Evolutionary conservation across 2,329 filamentous ascomycete genomes (phyloP).

Genomic region (Coniochaeta sp.): DNA sequence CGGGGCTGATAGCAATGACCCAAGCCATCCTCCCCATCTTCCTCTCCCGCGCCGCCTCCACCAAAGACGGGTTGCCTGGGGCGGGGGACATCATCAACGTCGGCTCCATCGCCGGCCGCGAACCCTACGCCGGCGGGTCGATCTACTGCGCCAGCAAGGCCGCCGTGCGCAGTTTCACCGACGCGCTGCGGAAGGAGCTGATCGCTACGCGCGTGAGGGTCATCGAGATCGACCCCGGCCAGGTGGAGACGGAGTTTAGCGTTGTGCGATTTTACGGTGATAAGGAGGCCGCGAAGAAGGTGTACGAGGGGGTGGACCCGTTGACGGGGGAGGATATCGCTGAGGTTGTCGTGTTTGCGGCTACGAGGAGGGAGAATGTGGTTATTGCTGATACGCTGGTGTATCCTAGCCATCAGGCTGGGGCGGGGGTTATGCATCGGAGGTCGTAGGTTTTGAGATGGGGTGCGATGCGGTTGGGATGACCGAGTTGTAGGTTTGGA

Average conservation of each 20-base stretch:
- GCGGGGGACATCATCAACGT: conserved; percentile 92
- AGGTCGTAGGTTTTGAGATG: conserved; percentile 12
- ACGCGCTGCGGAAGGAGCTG: conserved; percentile 74
- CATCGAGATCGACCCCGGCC: conserved; percentile 85
- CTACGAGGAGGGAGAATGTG: conserved; percentile 79
- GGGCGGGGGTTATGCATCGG: conserved; percentile 23
- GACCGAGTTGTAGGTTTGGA: no score
- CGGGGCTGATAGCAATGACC: conserved; percentile 92
- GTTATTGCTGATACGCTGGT: conserved; percentile 82
- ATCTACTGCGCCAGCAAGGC: conserved; percentile 95
- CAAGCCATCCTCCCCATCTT: conserved; percentile 82
- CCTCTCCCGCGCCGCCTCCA: conserved; percentile 57
- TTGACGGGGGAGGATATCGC: conserved; percentile 87
- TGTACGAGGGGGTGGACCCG: conserved; percentile 79
- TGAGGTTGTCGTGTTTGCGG: conserved; percentile 81
- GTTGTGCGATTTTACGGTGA: conserved; percentile 84
- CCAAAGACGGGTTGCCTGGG: conserved; percentile 53
- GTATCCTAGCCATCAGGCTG: conserved; percentile 74
- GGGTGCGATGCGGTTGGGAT: no score
- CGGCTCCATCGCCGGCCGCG: conserved; percentile 83
- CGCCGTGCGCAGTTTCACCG: conserved; percentile 78
- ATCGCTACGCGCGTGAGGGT: conserved; percentile 74
- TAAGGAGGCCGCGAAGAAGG: conserved; percentile 80
- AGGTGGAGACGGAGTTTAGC: conserved; percentile 92
- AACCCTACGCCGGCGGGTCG: conserved; percentile 75